Base-by-base conservation (phyloP, 2,329 filamentous ascomycete genomes). In the Neofusicoccum laricinum region DNA sequence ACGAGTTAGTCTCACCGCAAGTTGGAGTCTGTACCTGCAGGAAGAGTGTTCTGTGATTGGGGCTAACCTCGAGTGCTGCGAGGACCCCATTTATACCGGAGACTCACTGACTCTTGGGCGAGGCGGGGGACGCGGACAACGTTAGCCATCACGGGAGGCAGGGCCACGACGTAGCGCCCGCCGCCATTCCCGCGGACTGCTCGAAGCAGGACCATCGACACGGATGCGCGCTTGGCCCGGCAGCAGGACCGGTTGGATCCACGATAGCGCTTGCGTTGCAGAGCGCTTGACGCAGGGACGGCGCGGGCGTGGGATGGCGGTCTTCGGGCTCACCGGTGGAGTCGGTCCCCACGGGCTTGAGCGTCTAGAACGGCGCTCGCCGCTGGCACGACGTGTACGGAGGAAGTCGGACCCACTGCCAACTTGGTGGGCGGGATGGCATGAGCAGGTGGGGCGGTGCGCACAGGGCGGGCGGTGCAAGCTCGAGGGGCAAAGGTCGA, bases 301-400 rank as follows among this genome's bases (percentile, higher is more conserved):
- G 51, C n/a, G 5, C 17, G 11, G 12, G 34, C 11, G 53, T 58
- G 53, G 53, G 38, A 58, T 43, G 53, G 53, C 53, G 43, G 38
- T 38, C 21, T 58, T 41, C 38, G 53, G 53, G 43, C 53, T 58
- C 5, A 58, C 53, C 53, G 53, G 53, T 58, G 53, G 53, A 58
- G 38, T 10, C 15, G 4, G 53, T 58, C 53, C 53, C 53, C 53
- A 58, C 53, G 53, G 51, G 40, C 53, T 15, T 19, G 21, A 45
- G 53, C 53, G 53, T 58, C 53, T 58, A 58, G 53, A 58, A 58
- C 53, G 53, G 53, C 53, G 53, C 53, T 57, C 53, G 40, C 53
- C 53, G 53, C 38, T 43, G 53, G 32, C 53, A 58, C 53, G 53
- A 58, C 53, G 53, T 58, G 53, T 58, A 43, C 53, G 53, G 38